Base-by-base conservation (phyloP, 768 basidiomycete species). In the Tubosaeta brunneosetosa region DNA sequence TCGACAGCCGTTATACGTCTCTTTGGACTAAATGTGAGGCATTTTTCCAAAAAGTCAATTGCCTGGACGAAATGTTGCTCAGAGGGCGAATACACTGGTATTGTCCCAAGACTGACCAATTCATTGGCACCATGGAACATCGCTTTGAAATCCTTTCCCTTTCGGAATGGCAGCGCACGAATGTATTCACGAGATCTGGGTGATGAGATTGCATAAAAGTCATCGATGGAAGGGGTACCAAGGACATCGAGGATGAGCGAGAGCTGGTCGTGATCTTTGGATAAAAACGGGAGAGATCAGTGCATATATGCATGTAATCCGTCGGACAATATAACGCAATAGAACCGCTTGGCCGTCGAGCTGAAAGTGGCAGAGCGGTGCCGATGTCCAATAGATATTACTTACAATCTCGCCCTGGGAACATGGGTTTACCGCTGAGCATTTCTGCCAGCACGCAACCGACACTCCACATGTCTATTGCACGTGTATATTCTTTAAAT, bases 211-310 rank as follows among this genome's bases (percentile, higher is more conserved):
- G 91, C 91, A 58, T 95, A 91, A 67, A 97, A 95, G 64, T 97
- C 94, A 61, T 97, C 94, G 64, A 97, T 83, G 9, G 86, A 84
- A 16, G 88, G 85, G 3, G 89, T 91, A 1, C 94, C 94, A 34
- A 97, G 83, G n/a, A 94, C 87, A 62, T 95, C 93, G 52, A 97
- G 83, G 60, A 98, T 97, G 50, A 95, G 79, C 7, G 86, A 86
- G 8, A 97, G 78, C 64, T 98, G 95, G 69, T 97, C 87, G 68
- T 95, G 94, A 73, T 97, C 91, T 88, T 66, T 50, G 14, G 29
- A 31, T 32, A 33, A 17, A 32, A 11, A 51, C 26, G 6, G 25
- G 14, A 31, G 25, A 31, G 17, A 13, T 38, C 26, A 51, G 45
- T 38, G 31, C 32, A 41, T 40, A 36, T 17, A 34, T 42, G 41